Percentiles rank a stretch among this genome's conserved stretches.
These are phyloP conservation scores for Purpureocillium lavendulum DNA, from an alignment of 2,329 filamentous ascomycete genomes.

Conservation along the genomic window DNA sequence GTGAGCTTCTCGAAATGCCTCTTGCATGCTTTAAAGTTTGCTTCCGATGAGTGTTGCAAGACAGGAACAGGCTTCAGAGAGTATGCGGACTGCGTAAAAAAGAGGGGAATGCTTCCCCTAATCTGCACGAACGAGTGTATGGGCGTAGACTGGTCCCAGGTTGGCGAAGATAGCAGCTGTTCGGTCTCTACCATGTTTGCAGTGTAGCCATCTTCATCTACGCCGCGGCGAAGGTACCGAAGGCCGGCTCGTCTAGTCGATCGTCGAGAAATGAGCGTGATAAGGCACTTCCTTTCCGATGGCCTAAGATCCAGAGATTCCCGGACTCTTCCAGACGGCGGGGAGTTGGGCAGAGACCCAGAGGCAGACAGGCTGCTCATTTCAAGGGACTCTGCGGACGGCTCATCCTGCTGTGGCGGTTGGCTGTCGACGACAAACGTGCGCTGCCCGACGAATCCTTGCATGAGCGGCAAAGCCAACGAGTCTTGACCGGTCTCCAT, in stretches of 20 bases:
- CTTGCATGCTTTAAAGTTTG: slow-evolving; percentile 70
- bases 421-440: slow-evolving; percentile 65
- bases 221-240: slow-evolving; percentile 80
- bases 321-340: slow-evolving; percentile 14
- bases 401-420: slow-evolving; percentile 45
- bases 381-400: slow-evolving; percentile 36
- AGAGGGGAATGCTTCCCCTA: slow-evolving; percentile 85
- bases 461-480: slow-evolving; percentile 74
- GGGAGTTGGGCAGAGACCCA: slow-evolving; percentile 14
- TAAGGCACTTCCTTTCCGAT: slow-evolving; percentile 54
- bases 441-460: slow-evolving; percentile 87
- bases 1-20: slow-evolving; percentile 68
- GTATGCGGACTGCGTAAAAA: slow-evolving; percentile 92
- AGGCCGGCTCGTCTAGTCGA: slow-evolving; percentile 81
- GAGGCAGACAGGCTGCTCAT: slow-evolving; percentile 28
- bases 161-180: slow-evolving; percentile 71
- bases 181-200: slow-evolving; percentile 95
- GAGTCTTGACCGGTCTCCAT: slow-evolving; percentile 62
- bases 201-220: slow-evolving; percentile 80
- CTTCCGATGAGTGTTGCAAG: slow-evolving; percentile 69
- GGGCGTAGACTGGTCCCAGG: slow-evolving; percentile 53
- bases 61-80: slow-evolving; percentile 82
- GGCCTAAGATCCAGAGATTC: slow-evolving; percentile 32
- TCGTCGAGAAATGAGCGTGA: slow-evolving; percentile 88
- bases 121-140: slow-evolving; percentile 81